These are phyloP conservation scores for Leishmania turanica DNA, from an alignment of 208 protist species.

Conservation along the genomic window DNA sequence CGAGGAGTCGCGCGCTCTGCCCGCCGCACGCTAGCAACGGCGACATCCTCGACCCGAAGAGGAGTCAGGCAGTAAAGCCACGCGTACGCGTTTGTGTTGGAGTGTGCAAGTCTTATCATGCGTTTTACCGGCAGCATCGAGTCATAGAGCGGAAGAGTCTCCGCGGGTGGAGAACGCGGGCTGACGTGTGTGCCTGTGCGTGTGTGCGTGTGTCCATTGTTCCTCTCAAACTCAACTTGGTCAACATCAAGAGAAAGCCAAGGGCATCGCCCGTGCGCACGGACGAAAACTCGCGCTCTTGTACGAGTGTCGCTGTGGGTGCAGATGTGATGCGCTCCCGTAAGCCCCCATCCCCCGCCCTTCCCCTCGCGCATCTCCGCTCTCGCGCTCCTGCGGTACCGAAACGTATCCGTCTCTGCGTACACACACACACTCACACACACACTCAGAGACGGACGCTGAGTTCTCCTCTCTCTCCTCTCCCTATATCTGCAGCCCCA, in stretches of 20 bases:
- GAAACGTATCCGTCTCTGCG: not conserved
- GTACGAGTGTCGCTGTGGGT: not conserved
- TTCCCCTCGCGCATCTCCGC: no score
- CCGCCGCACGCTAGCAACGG: not conserved
- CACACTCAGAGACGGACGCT: not conserved
- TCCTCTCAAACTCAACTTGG: not conserved
- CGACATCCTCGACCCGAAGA: not conserved
- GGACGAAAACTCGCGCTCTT: not conserved
- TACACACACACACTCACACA: not conserved
- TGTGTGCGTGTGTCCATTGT: no score
- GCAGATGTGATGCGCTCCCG: not conserved
- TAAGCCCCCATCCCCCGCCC: not conserved
- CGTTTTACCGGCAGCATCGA: not conserved
- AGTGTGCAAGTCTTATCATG: not conserved
- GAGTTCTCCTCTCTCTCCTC: not conserved
- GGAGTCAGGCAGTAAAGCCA: not conserved
- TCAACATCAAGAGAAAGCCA: not conserved
- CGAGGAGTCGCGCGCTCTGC: not conserved
- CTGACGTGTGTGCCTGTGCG: not conserved
- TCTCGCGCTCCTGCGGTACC: not conserved
- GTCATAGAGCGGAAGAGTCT: not conserved
- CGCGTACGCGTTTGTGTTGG: not conserved
- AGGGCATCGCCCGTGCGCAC: not conserved
- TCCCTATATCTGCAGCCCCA: not conserved
- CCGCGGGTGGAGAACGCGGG: not conserved